phyloP scores from a whole-genome alignment of 495 filamentous ascomycete species.

The Aspergillus diversus region DNA sequence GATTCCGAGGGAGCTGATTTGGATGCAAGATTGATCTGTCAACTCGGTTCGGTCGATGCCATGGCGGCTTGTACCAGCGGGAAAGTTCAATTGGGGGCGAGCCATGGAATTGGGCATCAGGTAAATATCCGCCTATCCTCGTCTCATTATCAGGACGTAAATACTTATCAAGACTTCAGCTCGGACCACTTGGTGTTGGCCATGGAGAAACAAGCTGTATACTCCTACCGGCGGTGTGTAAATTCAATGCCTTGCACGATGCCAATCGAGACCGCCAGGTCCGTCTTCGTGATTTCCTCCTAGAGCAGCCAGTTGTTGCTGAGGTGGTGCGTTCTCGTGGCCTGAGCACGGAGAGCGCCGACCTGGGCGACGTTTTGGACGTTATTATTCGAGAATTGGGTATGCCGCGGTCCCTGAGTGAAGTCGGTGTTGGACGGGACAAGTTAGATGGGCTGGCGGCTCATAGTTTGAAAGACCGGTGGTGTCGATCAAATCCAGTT shows the following conservation, averaged over 20 bases:
- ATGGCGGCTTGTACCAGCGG: conserved; percentile 55
- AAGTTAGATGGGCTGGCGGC: conserved; percentile 54
- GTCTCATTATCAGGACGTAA: neutral
- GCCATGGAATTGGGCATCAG: conserved; percentile 71
- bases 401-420: conserved; percentile 57
- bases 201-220: conserved; percentile 71
- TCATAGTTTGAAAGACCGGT: conserved; percentile 56
- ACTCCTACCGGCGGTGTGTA: conserved; percentile 62
- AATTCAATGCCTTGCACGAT: conserved; percentile 57
- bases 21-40: conserved; percentile 54
- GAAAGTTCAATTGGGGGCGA: conserved; percentile 52
- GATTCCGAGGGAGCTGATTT: conserved; percentile 40
- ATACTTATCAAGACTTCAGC: conserved; percentile 26
- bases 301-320: conserved; percentile 46
- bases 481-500: conserved; percentile 53
- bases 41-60: conserved; percentile 58
- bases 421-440: conserved; percentile 58
- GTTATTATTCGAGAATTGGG: conserved; percentile 57
- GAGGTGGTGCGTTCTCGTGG: conserved; percentile 44
- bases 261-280: conserved; percentile 52
- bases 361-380: conserved; percentile 60
- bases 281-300: conserved; percentile 51
- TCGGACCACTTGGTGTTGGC: conserved; percentile 65
- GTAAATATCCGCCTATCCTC: conserved; percentile 23
- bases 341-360: conserved; percentile 37